Evolutionary conservation across 179 eudicot genomes (phyloP).

Genomic region (Spinacia oleracea): DNA sequence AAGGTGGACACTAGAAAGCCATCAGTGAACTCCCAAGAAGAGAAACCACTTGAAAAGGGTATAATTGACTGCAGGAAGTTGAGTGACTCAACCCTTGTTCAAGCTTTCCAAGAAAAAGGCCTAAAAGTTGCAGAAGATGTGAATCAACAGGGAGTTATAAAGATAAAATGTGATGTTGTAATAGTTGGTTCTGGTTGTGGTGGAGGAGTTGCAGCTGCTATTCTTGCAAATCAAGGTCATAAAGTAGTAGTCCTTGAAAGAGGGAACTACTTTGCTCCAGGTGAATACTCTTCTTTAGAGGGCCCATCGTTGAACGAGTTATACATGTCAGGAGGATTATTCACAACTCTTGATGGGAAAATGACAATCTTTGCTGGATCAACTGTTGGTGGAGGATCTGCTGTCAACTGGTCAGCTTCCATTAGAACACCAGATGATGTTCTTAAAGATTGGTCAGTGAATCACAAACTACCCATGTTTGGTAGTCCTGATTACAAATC

Average conservation of each 20-base stretch:
- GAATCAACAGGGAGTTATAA: conserved; percentile 21
- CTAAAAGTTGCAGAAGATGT: conserved; percentile 47
- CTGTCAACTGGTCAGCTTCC: conserved; percentile 76
- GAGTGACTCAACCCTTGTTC: conserved; percentile 43
- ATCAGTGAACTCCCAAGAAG: conserved; percentile 25
- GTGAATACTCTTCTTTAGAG: conserved; percentile 62
- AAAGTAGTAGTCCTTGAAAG: conserved; percentile 70
- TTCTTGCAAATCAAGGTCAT: conserved; percentile 57
- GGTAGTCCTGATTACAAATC: conserved; percentile 44
- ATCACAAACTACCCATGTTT: conserved; percentile 42
- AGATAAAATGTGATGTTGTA: conserved; percentile 65
- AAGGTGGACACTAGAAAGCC: conserved; percentile 34
- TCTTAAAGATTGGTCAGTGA: conserved; percentile 54
- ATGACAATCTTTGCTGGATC: conserved; percentile 61
- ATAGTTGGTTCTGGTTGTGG: conserved; percentile 83
- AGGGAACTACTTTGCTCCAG: conserved; percentile 59
- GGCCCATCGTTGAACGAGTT: conserved; percentile 56
- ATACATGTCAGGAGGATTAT: conserved; percentile 53
- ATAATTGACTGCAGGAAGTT: conserved; percentile 44
- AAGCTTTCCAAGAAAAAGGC: conserved; percentile 54
- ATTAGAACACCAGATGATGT: conserved; percentile 60
- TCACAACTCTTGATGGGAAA: conserved; percentile 53
- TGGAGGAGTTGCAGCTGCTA: conserved; percentile 75
- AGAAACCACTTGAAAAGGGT: conserved; percentile 59
- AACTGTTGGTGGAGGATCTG: conserved; percentile 79